These are phyloP conservation scores for Pestalotiopsis sp. DNA, from an alignment of 2,329 filamentous ascomycete genomes.

Conservation along the genomic window DNA sequence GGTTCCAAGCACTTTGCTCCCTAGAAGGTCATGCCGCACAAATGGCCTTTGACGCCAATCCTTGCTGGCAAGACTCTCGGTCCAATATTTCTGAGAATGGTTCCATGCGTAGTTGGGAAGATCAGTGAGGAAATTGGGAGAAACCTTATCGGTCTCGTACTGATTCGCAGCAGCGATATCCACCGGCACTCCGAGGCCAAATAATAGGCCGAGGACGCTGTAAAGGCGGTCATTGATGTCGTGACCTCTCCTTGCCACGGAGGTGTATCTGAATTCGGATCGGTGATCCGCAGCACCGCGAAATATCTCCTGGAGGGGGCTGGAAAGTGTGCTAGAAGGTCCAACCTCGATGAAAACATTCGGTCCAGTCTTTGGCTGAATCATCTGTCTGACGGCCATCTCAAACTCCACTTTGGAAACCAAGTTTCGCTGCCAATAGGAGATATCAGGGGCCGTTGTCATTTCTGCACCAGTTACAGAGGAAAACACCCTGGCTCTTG, in stretches of 20 bases:
- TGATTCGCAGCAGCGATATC: background rate
- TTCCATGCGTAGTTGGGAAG: slow-evolving; percentile 4
- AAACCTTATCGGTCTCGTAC: background rate
- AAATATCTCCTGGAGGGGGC: slow-evolving; percentile 16
- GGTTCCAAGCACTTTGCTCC: background rate
- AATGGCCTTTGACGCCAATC: slow-evolving; percentile 4
- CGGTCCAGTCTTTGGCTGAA: slow-evolving; percentile 10
- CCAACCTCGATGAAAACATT: slow-evolving; percentile 16
- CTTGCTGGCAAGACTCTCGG: slow-evolving; percentile 9
- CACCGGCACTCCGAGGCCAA: background rate
- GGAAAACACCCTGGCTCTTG: background rate
- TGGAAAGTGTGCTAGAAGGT: slow-evolving; percentile 13
- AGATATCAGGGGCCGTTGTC: background rate
- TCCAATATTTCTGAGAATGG: slow-evolving; percentile 11
- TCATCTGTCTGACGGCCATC: slow-evolving; percentile 13
- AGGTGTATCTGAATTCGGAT: background rate
- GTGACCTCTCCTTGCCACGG: background rate
- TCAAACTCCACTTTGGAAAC: slow-evolving; percentile 14
- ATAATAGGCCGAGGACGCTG: background rate
- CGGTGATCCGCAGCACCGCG: background rate
- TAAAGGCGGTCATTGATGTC: background rate
- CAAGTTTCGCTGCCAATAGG: slow-evolving; percentile 16
- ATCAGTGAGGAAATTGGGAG: background rate
- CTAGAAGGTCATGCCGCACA: slow-evolving; percentile 9
- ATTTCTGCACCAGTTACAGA: slow-evolving; percentile 5